phyloP scores from a whole-genome alignment of 1,284 basidiomycete species.

The Tylopilus sp. region DNA sequence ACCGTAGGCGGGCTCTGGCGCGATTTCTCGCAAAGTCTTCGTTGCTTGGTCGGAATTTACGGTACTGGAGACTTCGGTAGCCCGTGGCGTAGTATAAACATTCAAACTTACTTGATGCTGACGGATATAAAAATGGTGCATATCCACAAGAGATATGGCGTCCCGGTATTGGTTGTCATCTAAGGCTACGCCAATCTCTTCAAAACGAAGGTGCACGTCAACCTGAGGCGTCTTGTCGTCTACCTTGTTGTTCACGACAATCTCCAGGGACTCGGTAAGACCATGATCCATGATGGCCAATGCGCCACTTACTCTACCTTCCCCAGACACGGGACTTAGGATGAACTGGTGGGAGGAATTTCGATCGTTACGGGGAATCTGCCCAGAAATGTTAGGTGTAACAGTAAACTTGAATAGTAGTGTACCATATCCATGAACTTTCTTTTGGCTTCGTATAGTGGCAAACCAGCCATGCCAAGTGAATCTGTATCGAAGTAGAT shows the following conservation, averaged over 20 bases:
- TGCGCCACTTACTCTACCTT: conserved; percentile 66
- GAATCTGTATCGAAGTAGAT: conserved; percentile 97
- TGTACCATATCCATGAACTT: conserved; percentile 75
- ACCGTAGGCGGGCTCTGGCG: conserved; percentile 72
- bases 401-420: background rate
- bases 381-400: conserved; percentile 8
- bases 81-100: background rate
- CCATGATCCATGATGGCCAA: background rate
- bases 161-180: conserved; percentile 97
- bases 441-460: conserved; percentile 64
- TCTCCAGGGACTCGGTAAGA: conserved; percentile 38
- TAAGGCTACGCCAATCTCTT: conserved; percentile 90
- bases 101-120: conserved; percentile 67
- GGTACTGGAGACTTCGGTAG: conserved; percentile 54
- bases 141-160: conserved; percentile 88
- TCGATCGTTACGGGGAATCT: conserved; percentile 64
- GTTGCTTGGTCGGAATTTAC: conserved; percentile 67
- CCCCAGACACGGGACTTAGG: conserved; percentile 92
- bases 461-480: conserved; percentile 70
- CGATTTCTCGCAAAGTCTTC: conserved; percentile 61
- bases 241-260: conserved; percentile 79
- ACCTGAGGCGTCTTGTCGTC: conserved; percentile 76
- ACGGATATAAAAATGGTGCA: conserved; percentile 95
- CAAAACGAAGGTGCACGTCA: conserved; percentile 86
- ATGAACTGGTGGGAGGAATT: conserved; percentile 84